Percentiles rank a stretch among this genome's conserved stretches.
These are phyloP conservation scores for Paramecium biaurelia DNA, from an alignment of 73 alveolate genomes.

Conservation along the genomic window DNA sequence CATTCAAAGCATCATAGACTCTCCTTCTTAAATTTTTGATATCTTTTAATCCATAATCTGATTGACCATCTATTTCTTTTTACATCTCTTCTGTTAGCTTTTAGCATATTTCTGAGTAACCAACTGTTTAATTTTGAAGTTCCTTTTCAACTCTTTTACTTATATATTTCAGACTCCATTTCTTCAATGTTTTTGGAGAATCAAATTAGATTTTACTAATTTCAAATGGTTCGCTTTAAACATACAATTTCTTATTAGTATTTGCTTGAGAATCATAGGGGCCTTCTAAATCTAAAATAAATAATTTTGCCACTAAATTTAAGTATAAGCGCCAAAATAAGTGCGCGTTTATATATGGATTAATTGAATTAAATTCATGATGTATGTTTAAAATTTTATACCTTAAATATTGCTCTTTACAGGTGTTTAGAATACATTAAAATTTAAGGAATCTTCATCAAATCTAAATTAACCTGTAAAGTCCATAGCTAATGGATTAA, in stretches of 20 bases:
- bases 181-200: background rate
- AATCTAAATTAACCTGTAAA: slow-evolving; percentile 6
- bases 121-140: background rate
- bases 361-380: background rate
- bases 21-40: slow-evolving; percentile 77
- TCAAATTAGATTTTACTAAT: background rate
- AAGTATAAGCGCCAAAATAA: slow-evolving; percentile 16
- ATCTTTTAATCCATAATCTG: background rate
- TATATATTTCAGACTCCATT: slow-evolving; percentile 47
- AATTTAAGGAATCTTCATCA: background rate
- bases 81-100: slow-evolving; percentile 19
- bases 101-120: background rate
- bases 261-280: background rate
- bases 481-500: background rate
- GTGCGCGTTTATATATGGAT: background rate
- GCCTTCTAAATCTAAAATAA: slow-evolving; percentile 11
- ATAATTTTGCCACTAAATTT: background rate
- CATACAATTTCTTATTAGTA: background rate
- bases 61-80: background rate
- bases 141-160: slow-evolving; percentile 4
- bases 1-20: slow-evolving; percentile 86
- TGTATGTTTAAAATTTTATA: background rate
- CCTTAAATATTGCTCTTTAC: background rate
- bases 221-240: background rate
- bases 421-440: background rate